Conservation (phyloP, 202 grass and related monocot genomes). For the Bolboschoenoplectus hybrid region DNA sequence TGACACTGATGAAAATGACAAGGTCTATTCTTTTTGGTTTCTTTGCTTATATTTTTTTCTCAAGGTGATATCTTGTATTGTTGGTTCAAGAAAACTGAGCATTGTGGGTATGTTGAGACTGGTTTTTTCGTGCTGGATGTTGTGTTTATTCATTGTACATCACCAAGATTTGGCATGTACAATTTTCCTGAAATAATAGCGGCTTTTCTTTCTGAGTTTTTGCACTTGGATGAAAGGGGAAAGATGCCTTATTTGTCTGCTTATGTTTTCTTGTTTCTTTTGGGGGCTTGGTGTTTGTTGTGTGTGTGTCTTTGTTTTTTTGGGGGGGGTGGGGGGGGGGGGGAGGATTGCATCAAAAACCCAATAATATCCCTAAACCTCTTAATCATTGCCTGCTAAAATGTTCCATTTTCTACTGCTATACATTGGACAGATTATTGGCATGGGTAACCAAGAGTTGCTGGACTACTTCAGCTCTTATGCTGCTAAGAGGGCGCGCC, state of each 20-base stretch:
- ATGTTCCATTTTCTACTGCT: not conserved
- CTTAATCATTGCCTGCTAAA: not conserved
- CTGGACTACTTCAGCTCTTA: constrained; percentile 81
- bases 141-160: not conserved
- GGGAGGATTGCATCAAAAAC: not conserved
- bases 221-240: not conserved
- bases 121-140: not conserved
- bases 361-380: not conserved
- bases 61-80: not conserved
- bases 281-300: no score
- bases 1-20: constrained; percentile 75
- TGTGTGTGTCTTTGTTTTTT: not conserved
- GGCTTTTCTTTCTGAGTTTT: not conserved
- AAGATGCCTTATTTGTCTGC: not conserved
- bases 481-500: constrained; percentile 70
- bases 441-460: constrained; percentile 97
- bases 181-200: not conserved
- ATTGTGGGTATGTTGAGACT: not conserved
- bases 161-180: not conserved
- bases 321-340: not conserved
- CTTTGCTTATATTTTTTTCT: constrained; percentile 4
- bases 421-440: constrained; percentile 57
- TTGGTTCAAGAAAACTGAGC: not conserved
- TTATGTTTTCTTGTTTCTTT: not conserved
- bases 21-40: constrained; percentile 47